Base-by-base conservation (phyloP, 352 stramenopile genomes). In the Phytophthora sp. region DNA sequence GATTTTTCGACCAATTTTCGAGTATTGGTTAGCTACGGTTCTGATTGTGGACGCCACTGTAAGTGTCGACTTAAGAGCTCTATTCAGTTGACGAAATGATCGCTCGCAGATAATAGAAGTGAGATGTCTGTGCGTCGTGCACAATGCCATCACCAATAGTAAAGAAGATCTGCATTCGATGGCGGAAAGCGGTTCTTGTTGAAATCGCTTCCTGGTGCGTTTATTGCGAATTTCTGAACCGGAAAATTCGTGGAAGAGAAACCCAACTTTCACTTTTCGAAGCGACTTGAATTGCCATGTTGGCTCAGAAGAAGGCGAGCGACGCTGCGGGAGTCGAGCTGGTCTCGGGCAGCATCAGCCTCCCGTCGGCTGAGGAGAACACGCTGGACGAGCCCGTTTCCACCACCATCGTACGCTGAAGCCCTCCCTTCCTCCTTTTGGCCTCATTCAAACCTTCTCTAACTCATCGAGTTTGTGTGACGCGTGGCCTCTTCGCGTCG, bases 301-400 rank as follows among this genome's bases (percentile, higher is more conserved):
- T 62, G 62, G 65, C 70, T 27, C 63, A 76, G 49, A 59, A 65
- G 38, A 63, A 63, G 58, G 52, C 31, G 38, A 63, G 54, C 13
- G 46, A 55, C 30, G 20, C 24, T 12, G 36, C 69, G 2, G 66
- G 66, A 36, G 67, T 77, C 23, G 62, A 77, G 53, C 73, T 91
- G 38, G 80, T 95, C 39, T 84, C 83, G 0, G 86, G 86, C 29
- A 95, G 84, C 63, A 95, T 95, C 75, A 91, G 86, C 53, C 70
- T 92, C 55, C 84, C 85, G 44, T 89, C 79, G 12, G 73, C 70
- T 7, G 80, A 89, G 20, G 74, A 90, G 60, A 94, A 90, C 57
- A 97, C 89, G 36, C 75, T 97, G 50, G 88, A 97, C 52, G 89
- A 97, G 60, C 89, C 89, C 0, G 88, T 97, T 13, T 95, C 84